These are phyloP conservation scores for Vickermania spadyakhi DNA, from an alignment of 208 protist species.

Conservation along the genomic window DNA sequence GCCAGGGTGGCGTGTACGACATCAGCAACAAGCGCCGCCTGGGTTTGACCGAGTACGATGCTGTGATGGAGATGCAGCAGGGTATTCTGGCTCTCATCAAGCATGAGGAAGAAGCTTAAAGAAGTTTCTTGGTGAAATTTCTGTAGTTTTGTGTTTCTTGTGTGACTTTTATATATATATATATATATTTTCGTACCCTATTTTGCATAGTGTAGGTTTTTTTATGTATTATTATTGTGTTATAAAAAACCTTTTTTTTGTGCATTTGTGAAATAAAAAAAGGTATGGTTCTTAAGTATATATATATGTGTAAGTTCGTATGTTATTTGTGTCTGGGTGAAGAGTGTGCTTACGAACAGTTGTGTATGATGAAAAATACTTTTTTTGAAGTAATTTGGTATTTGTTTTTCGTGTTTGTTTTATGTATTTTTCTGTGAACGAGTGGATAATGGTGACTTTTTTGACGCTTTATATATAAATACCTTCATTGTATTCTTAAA, in stretches of 20 bases:
- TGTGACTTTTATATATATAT: slow-evolving; percentile 8
- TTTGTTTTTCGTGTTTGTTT: slow-evolving; percentile 2
- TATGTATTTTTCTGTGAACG: too few relatives aligned
- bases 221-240: background rate
- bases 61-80: slow-evolving; percentile 45
- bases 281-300: background rate
- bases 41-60: slow-evolving; percentile 35
- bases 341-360: background rate
- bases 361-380: background rate
- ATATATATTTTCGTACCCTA: slow-evolving; percentile 5
- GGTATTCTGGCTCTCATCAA: slow-evolving; percentile 50
- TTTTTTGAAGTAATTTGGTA: background rate
- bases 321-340: background rate
- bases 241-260: background rate
- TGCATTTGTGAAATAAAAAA: too few relatives aligned
- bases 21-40: slow-evolving; percentile 62
- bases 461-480: slow-evolving; percentile 10
- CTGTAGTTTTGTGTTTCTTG: background rate
- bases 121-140: background rate
- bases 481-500: too few relatives aligned
- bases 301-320: background rate
- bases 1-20: slow-evolving; percentile 41
- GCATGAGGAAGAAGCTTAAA: slow-evolving; percentile 22
- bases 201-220: background rate
- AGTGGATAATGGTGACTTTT: too few relatives aligned